Conservation (phyloP, 306 rosid species). For the Neltuma alba region DNA sequence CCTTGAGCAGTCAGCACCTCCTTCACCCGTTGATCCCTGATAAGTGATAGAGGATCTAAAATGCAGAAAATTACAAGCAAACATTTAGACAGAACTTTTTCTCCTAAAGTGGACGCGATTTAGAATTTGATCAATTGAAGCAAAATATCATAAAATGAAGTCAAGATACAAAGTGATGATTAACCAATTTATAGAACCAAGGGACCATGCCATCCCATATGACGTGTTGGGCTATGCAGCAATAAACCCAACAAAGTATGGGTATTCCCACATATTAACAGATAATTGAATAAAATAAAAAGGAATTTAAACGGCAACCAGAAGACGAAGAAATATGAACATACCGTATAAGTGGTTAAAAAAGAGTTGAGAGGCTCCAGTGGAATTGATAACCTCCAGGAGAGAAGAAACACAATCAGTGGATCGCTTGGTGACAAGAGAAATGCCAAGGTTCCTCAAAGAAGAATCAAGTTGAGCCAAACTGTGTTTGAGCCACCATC, state of each 20-base stretch:
- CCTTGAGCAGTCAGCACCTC: constrained; percentile 84
- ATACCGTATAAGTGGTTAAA: constrained; percentile 95
- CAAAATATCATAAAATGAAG: constrained; percentile 3
- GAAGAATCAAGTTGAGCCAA: constrained; percentile 88
- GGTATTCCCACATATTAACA: constrained; percentile 6
- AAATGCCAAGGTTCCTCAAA: constrained; percentile 76
- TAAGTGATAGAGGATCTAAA: constrained; percentile 96
- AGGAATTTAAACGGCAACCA: not conserved
- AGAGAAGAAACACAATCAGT: constrained; percentile 81
- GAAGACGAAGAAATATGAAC: constrained; percentile 22
- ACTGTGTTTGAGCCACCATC: constrained; percentile 98
- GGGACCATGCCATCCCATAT: not conserved
- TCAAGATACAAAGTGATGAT: constrained; percentile 5
- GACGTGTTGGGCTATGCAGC: not conserved
- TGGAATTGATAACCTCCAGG: constrained; percentile 66
- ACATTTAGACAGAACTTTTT: too few relatives aligned
- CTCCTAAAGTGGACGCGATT: constrained; percentile 11
- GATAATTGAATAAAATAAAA: constrained; percentile 14
- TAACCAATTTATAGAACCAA: constrained; percentile 30
- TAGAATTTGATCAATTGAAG: not conserved
- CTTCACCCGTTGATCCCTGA: constrained; percentile 89
- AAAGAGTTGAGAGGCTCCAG: constrained; percentile 93
- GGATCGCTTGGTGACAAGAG: constrained; percentile 79
- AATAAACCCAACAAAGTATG: constrained; percentile 15
- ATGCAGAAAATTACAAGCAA: constrained; percentile 25